Evolutionary conservation across 257 asterid genomes (phyloP).

Genomic region (Solanum microdontum): DNA sequence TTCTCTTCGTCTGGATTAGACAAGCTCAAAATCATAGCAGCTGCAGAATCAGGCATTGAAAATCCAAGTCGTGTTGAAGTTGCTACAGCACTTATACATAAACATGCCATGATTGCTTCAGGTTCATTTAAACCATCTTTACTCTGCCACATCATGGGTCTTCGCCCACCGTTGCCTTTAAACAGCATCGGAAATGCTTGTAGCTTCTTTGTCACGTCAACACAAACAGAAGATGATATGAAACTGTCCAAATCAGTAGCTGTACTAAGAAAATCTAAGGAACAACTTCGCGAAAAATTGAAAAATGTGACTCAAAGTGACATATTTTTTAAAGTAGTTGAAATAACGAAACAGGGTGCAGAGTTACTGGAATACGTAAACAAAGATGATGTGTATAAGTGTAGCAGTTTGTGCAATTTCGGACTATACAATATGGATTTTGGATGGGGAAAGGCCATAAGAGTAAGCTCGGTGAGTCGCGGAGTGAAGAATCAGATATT

Average conservation of each 20-base stretch:
- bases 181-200: neutral
- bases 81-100: neutral
- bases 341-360: neutral
- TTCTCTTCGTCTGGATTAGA: neutral
- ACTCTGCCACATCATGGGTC: neutral
- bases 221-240: neutral
- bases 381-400: neutral
- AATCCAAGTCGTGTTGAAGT: neutral
- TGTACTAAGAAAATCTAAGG: neutral
- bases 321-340: neutral
- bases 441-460: neutral
- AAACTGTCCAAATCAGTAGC: neutral
- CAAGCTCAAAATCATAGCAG: neutral
- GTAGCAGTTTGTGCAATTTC: neutral
- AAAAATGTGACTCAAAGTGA: neutral
- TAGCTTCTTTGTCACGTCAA: neutral
- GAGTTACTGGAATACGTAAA: neutral
- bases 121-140: neutral
- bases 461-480: neutral
- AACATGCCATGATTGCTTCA: neutral
- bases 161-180: neutral
- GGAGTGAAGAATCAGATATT: neutral
- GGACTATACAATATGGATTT: neutral
- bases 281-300: neutral
- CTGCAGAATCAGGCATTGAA: neutral